Base-by-base conservation (phyloP, 371 early-diverging fungal genomes). In the Catenaria anguillulae region DNA sequence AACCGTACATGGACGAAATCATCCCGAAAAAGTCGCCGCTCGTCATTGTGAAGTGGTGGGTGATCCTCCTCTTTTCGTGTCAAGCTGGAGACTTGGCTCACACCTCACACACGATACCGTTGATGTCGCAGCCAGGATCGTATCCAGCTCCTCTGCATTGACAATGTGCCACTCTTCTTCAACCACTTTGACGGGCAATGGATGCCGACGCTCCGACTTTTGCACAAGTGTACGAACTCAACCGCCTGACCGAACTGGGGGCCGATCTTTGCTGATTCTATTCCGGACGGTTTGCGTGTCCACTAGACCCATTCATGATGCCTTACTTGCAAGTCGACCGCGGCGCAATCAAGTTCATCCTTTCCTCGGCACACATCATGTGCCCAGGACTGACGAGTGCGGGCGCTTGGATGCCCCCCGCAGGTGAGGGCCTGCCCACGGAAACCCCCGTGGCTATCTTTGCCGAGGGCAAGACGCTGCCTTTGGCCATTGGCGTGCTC, bases 301-400 rank as follows among this genome's bases (percentile, higher is more conserved):
- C n/a, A n/a, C n/a, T 65, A 90, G 89, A 87, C 77, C 98, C 98
- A 0, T 84, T 83, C 71, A 89, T 93, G 62, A 75, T 97, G 71
- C 92, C 94, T 43, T 75, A 76, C 40, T 72, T 96, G 59, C 93
- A 93, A 68, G 94, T 96, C 31, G 98, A 97, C 70, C 84, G 88
- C 24, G 98, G 97, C 10, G 98, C 98, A 33, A 96, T 97, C 69
- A 97, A 96, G 77, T 94, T 93, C 73, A 87, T 97, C 15, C 81
- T 97, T 54, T 85, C 88, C 4, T 96, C 94, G 5, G 97, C 97
- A 56, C 88, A 93, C 68, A 93, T 97, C 67, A 97, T 97, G 98
- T 96, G 97, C 67, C 97, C 96, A 17, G 97, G 98, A 40, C 75
- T 96, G 69, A 96, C 97, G 31, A 91, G 90, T 23, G 83, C 84